phyloP scores from a whole-genome alignment of 2,329 filamentous ascomycete species.

The Cucurbitaria berberidis region DNA sequence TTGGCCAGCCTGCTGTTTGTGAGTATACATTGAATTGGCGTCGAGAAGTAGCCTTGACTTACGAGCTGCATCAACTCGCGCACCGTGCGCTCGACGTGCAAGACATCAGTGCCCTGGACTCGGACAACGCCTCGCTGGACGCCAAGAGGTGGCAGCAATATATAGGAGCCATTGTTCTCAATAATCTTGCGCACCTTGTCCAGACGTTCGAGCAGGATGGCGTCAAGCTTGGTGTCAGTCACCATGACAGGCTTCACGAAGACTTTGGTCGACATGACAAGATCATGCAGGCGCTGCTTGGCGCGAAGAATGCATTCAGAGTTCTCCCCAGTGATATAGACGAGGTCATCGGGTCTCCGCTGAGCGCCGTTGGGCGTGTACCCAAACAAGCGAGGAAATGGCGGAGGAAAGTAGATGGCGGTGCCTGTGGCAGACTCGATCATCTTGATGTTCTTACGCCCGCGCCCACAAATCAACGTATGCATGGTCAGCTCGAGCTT shows the following conservation, averaged over 20 bases:
- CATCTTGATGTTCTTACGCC: conserved; percentile 95
- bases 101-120: conserved; percentile 89
- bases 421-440: conserved; percentile 96
- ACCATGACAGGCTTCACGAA: conserved; percentile 89
- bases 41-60: conserved; percentile 46
- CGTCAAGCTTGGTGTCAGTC: conserved; percentile 91
- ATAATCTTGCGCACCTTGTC: conserved; percentile 99
- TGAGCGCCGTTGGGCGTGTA: conserved; percentile 84
- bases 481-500: conserved; percentile 87
- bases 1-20: conserved; percentile 74
- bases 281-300: conserved; percentile 88
- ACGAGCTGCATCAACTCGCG: conserved; percentile 94
- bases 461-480: conserved; percentile 89
- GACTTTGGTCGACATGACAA: conserved; percentile 77
- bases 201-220: conserved; percentile 84
- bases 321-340: conserved; percentile 92
- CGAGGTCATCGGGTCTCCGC: conserved; percentile 82
- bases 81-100: conserved; percentile 93
- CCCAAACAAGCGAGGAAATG: conserved; percentile 89
- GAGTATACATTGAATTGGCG: conserved; percentile 13
- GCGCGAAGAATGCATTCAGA: conserved; percentile 84
- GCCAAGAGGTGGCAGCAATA: conserved; percentile 87
- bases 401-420: conserved; percentile 96
- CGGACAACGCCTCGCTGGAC: conserved; percentile 84
- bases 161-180: conserved; percentile 93